Base-by-base conservation (phyloP, 2,329 filamentous ascomycete species). In the Myrmaecium sp. region DNA sequence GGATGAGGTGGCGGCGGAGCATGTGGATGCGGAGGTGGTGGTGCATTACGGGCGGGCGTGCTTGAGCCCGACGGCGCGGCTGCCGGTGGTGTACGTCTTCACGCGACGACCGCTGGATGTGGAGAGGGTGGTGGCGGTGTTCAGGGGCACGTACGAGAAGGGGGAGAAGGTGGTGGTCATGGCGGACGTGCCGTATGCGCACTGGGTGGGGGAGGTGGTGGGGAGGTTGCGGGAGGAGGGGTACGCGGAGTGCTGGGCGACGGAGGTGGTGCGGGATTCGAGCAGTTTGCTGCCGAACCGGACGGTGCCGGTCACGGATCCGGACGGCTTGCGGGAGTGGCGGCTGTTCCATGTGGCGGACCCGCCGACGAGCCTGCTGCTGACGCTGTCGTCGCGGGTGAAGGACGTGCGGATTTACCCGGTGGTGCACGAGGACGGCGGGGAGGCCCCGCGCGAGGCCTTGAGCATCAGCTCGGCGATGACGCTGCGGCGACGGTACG, bases 11-110 rank as follows among this genome's bases (percentile, higher is more conserved):
- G 89, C 89, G 0, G 89, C 89, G 3, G 84, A 98, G 49, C 89
- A 98, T 48, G 77, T 82, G 10, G 67, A 82, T 41, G 84, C 89
- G 5, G 77, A 95, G 34, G 80, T 83, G 0, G 79, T 95, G 1
- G 75, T 98, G 9, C 89, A 98, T 49, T 98, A 95, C 41, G 89
- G 89, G 3, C 66, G 89, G 27, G 77, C 86, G 0, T 98, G 89
- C 45, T 62, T 98, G 14, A 94, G 83, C 5, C 86, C 86, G 1
- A 92, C 86, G 0, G 78, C 79, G 7, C 64, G 83, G 29, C 55
- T 95, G 27, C 83, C 86, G 0, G 84, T 93, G 13, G 70, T 94
- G 26, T 83, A 94, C 47, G 72, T 94, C 32, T 95, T 89, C 46
- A 98, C 89, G 0, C 66, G 64, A 25, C 74, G 76, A 36, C 51